Conservation (phyloP, 2,329 filamentous ascomycete genomes). For the Penicillium sp. region DNA sequence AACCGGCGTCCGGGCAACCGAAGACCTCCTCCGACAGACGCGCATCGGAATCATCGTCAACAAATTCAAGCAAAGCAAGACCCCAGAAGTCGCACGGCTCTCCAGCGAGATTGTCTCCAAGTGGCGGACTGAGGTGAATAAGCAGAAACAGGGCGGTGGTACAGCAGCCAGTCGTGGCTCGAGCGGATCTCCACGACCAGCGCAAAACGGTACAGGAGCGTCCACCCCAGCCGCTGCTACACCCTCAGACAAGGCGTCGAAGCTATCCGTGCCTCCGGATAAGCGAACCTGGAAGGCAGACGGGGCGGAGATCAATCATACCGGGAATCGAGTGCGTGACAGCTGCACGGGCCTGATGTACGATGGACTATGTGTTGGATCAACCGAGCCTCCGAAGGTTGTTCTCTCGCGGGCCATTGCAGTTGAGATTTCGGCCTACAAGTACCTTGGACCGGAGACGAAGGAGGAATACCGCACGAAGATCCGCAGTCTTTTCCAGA, state of each 20-base stretch:
- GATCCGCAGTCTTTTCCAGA: constrained; percentile 88
- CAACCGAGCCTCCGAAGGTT: constrained; percentile 56
- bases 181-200: constrained; percentile 44
- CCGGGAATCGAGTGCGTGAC: constrained; percentile 71
- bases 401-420: constrained; percentile 66
- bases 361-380: constrained; percentile 79
- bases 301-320: constrained; percentile 73
- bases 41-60: constrained; percentile 87
- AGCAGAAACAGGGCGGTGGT: constrained; percentile 46
- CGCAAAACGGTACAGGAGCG: constrained; percentile 49
- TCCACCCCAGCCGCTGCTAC: constrained; percentile 51
- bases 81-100: constrained; percentile 66
- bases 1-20: constrained; percentile 75
- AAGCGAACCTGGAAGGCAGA: constrained; percentile 83
- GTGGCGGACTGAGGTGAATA: constrained; percentile 48
- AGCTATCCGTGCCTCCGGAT: constrained; percentile 60
- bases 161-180: constrained; percentile 40
- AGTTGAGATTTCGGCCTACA: constrained; percentile 74
- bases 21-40: constrained; percentile 88
- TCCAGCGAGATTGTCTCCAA: constrained; percentile 82
- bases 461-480: constrained; percentile 76
- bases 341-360: constrained; percentile 89
- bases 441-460: constrained; percentile 66
- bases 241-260: constrained; percentile 51
- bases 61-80: constrained; percentile 77